Evolutionary conservation across 768 basidiomycete genomes (phyloP), one percentile per base, ranked within the genome.

Genomic region (Hysterangium stoloniferum): DNA sequence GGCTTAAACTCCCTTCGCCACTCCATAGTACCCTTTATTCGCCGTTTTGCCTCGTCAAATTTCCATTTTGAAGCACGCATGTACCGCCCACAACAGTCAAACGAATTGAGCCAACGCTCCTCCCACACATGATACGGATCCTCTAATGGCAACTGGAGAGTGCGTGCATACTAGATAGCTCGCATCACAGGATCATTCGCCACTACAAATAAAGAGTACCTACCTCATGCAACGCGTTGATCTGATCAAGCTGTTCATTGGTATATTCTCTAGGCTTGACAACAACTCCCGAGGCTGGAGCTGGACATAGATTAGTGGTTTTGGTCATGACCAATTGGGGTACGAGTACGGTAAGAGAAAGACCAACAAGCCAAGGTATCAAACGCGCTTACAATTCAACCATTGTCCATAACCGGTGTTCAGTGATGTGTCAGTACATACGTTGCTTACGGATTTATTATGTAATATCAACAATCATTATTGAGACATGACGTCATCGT

Each of bases 41-140:
- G 73, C 62, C 78, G 81, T 68, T 90, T 79, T 9, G 77, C 88
- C 45, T 94, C 84, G 22, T 75, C 73, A 29, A 82, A 59, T 60
- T 82, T 81, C 88, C 90, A 91, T 60, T 92, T 92, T 2, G 86
- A 76, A 0, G 90, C 87, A 27, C 90, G 80, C 75, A 89, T 80
- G 61, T 92, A 94, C 12, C 90, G 80, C 19, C 81, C 60, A 62
- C 68, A 56, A 61, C 65, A 56, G 75, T 89, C 87, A 32, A 78
- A 74, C 63, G 68, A 78, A 55, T 71, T 68, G 4, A 94, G 67
- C 84, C 89, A 94, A 53, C 82, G 76, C 17, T 71, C 64, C 64
- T 94, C 90, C 86, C 86, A 90, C 44, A 73, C 68, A 52, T 80
- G 61, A 59, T 93, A 93, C 6, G 82, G 66, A 60, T 94, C 86